Percentiles rank a stretch among this genome's conserved stretches.
These are phyloP conservation scores for Colletotrichum sp. DNA, from an alignment of 2,329 filamentous ascomycete species.

Conservation along the genomic window DNA sequence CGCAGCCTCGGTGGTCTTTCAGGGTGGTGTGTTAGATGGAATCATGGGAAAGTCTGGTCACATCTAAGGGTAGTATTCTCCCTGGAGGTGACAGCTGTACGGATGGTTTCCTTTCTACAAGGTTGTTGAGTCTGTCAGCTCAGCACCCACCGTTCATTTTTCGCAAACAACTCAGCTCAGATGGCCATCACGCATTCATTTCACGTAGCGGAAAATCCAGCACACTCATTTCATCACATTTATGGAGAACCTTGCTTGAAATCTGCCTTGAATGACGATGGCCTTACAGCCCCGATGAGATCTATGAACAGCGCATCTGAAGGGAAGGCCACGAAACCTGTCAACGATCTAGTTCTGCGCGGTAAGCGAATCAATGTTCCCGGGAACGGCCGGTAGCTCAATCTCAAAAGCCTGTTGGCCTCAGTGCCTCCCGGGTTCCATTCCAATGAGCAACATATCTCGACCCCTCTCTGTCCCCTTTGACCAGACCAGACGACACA, in stretches of 20 bases:
- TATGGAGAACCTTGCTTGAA: background rate
- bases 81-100: background rate
- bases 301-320: background rate
- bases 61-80: background rate
- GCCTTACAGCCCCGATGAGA: background rate
- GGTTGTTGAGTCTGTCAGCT: background rate
- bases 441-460: too few relatives aligned
- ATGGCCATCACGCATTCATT: background rate
- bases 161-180: background rate
- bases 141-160: background rate
- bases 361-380: background rate
- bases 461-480: too few relatives aligned
- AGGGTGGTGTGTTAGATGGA: background rate
- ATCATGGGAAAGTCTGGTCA: background rate
- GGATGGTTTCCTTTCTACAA: background rate
- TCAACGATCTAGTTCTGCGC: background rate
- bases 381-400: background rate
- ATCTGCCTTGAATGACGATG: background rate
- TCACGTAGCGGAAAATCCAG: background rate
- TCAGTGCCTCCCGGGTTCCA: background rate
- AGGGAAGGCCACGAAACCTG: accelerated
- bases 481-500: too few relatives aligned
- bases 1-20: background rate
- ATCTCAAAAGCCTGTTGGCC: background rate
- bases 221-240: background rate